Conservation (phyloP, 352 stramenopile genomes). For the Globisporangium yorkense region DNA sequence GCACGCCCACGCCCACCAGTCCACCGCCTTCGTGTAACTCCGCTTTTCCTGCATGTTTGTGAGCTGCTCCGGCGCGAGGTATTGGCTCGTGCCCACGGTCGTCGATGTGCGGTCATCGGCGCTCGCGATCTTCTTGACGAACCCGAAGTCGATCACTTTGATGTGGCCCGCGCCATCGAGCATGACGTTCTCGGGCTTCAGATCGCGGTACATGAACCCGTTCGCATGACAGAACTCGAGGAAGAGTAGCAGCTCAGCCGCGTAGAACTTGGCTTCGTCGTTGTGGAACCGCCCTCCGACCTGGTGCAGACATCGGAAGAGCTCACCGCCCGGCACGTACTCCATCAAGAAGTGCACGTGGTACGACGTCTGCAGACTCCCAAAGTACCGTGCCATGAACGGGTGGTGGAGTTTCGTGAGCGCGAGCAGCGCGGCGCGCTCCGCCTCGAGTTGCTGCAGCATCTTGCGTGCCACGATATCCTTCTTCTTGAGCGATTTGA, state of each 20-base stretch:
- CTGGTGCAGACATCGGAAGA: conserved; percentile 50
- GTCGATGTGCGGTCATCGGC: conserved; percentile 41
- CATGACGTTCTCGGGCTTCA: conserved; percentile 91
- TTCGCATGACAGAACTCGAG: conserved; percentile 44
- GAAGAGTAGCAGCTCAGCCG: conserved; percentile 54
- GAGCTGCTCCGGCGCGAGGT: conserved; percentile 72
- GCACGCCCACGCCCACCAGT: conserved; percentile 84
- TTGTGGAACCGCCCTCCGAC: conserved; percentile 41
- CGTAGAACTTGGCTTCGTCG: conserved; percentile 78
- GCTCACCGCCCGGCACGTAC: conserved; percentile 58
- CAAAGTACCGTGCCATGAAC: conserved; percentile 56
- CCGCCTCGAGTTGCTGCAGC: conserved; percentile 43
- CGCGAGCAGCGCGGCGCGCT: conserved; percentile 38
- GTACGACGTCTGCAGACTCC: conserved; percentile 45
- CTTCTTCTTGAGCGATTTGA: conserved; percentile 75
- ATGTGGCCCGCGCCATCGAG: conserved; percentile 63
- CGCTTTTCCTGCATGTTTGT: conserved; percentile 41
- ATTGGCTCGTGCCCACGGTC: conserved; percentile 60
- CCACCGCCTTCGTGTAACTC: conserved; percentile 69
- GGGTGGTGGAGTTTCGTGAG: conserved; percentile 37
- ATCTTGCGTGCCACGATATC: conserved; percentile 54
- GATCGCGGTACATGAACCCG: conserved; percentile 77
- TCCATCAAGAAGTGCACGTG: conserved; percentile 71
- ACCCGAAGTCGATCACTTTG: conserved; percentile 68
- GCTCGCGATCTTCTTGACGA: conserved; percentile 36